Evolutionary conservation across 73 alveolate genomes (phyloP).

Genomic region (Durusdinium trenchii): DNA sequence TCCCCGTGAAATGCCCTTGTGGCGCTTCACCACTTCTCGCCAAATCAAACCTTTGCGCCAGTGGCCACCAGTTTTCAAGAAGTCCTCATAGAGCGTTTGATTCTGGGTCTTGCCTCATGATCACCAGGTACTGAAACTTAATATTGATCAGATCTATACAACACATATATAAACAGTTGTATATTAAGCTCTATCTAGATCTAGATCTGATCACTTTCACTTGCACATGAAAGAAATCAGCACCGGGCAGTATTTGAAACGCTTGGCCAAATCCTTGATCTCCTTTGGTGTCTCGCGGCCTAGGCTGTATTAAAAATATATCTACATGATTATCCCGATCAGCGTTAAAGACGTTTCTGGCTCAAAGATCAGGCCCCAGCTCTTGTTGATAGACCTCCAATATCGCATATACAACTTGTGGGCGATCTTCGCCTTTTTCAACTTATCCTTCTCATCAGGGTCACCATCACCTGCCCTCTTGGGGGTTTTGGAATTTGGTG

Average conservation of each 20-base stretch:
- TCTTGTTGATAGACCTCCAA: neutral
- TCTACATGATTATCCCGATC: neutral
- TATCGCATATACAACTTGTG: neutral
- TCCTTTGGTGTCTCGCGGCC: conserved; percentile 1
- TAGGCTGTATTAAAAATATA: too few relatives aligned
- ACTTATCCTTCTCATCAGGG: too few relatives aligned
- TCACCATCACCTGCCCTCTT: too few relatives aligned
- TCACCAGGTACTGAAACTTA: too few relatives aligned
- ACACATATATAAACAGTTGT: neutral
- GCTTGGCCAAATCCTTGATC: neutral
- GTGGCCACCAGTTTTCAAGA: neutral
- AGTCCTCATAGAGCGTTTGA: neutral
- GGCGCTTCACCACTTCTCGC: neutral
- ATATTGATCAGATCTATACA: too few relatives aligned
- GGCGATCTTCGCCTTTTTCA: neutral
- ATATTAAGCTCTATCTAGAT: neutral
- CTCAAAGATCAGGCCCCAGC: neutral
- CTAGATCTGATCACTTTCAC: too few relatives aligned
- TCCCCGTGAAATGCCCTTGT: neutral
- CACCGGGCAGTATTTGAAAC: neutral
- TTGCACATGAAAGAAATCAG: too few relatives aligned
- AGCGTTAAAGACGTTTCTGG: neutral
- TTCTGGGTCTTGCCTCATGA: neutral
- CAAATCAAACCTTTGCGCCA: neutral
- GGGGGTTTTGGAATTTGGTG: too few relatives aligned